Evolutionary conservation across 306 rosid species (phyloP), one percentile per base, ranked within the genome.

Genomic region (Mimosa bimucronata): DNA sequence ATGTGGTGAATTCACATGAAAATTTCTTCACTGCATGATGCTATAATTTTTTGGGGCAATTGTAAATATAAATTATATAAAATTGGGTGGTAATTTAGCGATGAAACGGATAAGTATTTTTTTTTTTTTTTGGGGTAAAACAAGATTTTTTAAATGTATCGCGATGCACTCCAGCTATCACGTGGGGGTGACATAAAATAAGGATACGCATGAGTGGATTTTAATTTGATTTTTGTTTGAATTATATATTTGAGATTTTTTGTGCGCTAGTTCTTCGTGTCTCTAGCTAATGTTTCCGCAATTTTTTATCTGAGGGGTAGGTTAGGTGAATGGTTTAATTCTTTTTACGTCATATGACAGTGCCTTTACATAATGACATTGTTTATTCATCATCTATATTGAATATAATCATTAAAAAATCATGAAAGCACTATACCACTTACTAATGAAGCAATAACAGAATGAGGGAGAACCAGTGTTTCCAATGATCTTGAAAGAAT

Each of bases 251-350:
- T 76, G 45, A 79, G 25, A 29, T 60, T 1, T 21, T 9, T 21
- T n/a, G 0, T 2, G 83, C 50, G 37, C 53, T 65, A 61, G 42
- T 80, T 80, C 44, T 79, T 64, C 3, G 41, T 75, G 77, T 76
- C 77, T 83, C 13, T 44, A 37, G 78, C 34, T 48, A 37, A 28
- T 58, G 64, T 66, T 71, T 57, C 1, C 61, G 71, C 40, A 46
- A 71, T 80, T 84, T 82, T 82, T 68, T 60, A 82, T 62, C 57
- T 18, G 5, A 13, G 71, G 85, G 90, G 86, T 84, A 67, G 90
- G 90, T 86, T 84, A 67, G 90, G 88, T 85, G 74, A 77, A 45
- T 37, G 75, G 61, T 79, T 45, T 74, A 75, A 64, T 72, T 88
- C 75, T 66, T 80, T 77, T 71, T 46, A 71, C 80, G 77, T 73